Conservation (phyloP, 2,329 filamentous ascomycete species). For the Rhexocercosporidium sp. region DNA sequence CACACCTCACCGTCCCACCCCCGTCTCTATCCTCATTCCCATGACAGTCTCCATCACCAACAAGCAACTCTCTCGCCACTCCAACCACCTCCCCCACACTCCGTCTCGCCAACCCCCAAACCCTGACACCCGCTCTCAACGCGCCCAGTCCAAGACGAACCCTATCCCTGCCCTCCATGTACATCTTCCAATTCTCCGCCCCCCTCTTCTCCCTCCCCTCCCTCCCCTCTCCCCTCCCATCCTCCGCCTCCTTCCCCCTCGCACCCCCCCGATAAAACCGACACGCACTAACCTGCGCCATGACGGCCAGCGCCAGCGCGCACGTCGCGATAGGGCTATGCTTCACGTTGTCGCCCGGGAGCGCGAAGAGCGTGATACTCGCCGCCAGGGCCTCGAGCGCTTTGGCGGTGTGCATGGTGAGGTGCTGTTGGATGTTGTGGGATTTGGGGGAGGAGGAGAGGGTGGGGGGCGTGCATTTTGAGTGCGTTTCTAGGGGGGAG, state of each 20-base stretch:
- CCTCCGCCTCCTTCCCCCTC: not conserved
- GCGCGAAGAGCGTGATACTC: conserved; percentile 57
- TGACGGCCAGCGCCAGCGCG: conserved; percentile 57
- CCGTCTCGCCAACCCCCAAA: conserved; percentile 61
- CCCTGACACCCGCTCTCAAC: conserved; percentile 57
- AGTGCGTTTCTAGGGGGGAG: conserved; percentile 21
- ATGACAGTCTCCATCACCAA: not conserved
- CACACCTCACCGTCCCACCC: not conserved
- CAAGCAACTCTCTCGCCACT: conserved; percentile 57
- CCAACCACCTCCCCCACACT: conserved; percentile 61
- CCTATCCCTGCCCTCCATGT: conserved; percentile 49
- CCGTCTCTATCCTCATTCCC: not conserved
- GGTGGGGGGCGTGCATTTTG: conserved; percentile 34
- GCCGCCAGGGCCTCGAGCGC: conserved; percentile 62
- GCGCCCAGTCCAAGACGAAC: conserved; percentile 65
- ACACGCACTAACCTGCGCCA: conserved; percentile 61
- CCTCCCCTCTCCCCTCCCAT: not conserved
- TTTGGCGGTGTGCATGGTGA: conserved; percentile 60
- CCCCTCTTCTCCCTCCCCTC: not conserved
- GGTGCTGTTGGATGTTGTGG: conserved; percentile 50
- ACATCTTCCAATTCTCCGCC: conserved; percentile 42
- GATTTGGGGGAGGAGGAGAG: conserved; percentile 44
- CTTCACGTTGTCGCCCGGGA: conserved; percentile 57
- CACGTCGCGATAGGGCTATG: conserved; percentile 64
- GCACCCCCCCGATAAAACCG: conserved; percentile 41